These are phyloP conservation scores for Cladosporium sp. DNA, from an alignment of 2,329 filamentous ascomycete genomes.

Conservation along the genomic window DNA sequence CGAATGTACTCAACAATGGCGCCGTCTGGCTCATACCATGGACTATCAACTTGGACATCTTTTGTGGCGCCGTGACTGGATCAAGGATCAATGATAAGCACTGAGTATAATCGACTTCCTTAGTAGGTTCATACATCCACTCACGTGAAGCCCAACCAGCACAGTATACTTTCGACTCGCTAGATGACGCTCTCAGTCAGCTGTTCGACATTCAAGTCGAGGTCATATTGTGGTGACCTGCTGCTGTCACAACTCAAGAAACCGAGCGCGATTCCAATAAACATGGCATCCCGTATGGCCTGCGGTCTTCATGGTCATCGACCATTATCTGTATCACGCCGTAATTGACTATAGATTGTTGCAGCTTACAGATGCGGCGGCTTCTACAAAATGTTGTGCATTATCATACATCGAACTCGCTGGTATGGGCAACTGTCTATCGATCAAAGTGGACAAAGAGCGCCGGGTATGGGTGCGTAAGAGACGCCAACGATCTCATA, in stretches of 20 bases:
- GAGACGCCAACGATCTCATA: not conserved
- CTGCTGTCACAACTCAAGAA: not conserved
- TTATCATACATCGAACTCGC: not conserved
- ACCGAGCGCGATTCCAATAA: not conserved
- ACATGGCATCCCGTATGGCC: not conserved
- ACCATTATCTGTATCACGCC: not conserved
- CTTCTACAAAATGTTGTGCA: not conserved
- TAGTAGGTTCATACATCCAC: not conserved
- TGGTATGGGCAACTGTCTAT: constrained; percentile 1
- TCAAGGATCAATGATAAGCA: not conserved
- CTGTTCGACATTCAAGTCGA: not conserved
- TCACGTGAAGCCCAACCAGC: not conserved
- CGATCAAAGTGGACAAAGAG: constrained; percentile 5
- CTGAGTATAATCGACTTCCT: not conserved
- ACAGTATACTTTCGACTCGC: not conserved
- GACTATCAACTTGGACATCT: not conserved
- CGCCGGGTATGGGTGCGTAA: constrained; percentile 7
- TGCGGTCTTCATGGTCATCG: not conserved
- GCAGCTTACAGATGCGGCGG: not conserved
- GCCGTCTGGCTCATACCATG: not conserved
- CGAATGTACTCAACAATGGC: not conserved
- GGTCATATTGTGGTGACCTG: not conserved
- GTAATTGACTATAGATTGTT: not conserved
- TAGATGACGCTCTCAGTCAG: not conserved
- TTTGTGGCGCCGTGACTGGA: not conserved